phyloP scores from a whole-genome alignment of 805 yeast species.

The Debaryomyces castellii region DNA sequence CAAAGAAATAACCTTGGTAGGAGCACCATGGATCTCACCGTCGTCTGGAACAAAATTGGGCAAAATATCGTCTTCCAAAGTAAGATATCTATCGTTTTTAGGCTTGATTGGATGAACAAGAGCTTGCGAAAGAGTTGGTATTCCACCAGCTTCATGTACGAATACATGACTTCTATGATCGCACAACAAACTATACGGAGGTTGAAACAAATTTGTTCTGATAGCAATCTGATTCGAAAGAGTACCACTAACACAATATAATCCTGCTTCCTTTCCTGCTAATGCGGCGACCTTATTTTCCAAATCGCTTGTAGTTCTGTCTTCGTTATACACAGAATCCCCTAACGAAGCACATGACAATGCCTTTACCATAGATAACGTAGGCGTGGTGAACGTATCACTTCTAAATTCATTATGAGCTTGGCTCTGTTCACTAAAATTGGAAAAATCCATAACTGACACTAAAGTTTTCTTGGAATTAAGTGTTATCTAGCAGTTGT shows the following conservation, averaged over 20 bases:
- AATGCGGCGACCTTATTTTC: conserved; percentile 33
- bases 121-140: conserved; percentile 43
- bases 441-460: conserved; percentile 11
- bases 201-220: conserved; percentile 38
- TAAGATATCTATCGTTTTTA: conserved; percentile 32
- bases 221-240: conserved; percentile 42
- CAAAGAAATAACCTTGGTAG: conserved; percentile 42
- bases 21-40: conserved; percentile 45
- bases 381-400: conserved; percentile 91
- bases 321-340: conserved; percentile 45
- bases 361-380: conserved; percentile 67
- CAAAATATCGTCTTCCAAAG: conserved; percentile 37
- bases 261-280: conserved; percentile 40
- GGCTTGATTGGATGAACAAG: conserved; percentile 40
- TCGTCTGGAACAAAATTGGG: conserved; percentile 41
- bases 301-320: conserved; percentile 29
- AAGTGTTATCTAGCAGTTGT: no score
- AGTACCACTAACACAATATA: conserved; percentile 44
- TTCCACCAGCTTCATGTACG: conserved; percentile 42
- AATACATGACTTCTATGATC: conserved; percentile 38
- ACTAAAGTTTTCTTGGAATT: neutral
- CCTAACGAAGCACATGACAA: conserved; percentile 31
- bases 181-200: conserved; percentile 41
- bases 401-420: conserved; percentile 43
- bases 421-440: conserved; percentile 15